These are phyloP conservation scores for Lactarius sanguifluus DNA, from an alignment of 768 basidiomycete genomes.

Conservation along the genomic window DNA sequence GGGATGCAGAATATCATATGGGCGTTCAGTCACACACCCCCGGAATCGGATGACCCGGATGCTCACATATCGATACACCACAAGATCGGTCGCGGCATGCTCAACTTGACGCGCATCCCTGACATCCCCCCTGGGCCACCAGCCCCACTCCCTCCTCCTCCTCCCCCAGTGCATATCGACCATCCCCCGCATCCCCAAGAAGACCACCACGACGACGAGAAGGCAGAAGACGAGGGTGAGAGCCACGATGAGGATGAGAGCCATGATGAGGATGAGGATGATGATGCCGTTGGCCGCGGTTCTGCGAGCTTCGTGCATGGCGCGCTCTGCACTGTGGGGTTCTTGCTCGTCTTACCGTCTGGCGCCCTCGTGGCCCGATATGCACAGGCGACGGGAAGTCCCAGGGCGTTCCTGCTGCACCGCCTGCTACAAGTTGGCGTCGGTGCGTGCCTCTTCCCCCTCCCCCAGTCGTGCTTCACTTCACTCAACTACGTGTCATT, in stretches of 20 bases:
- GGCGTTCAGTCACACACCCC: conserved; percentile 53
- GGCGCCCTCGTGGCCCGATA: conserved; percentile 59
- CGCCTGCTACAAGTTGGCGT: conserved; percentile 37
- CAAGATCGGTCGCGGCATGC: conserved; percentile 41
- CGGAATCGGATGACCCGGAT: conserved; percentile 41
- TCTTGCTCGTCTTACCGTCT: conserved; percentile 56
- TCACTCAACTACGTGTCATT: background rate
- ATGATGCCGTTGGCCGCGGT: background rate
- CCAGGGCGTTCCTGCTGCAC: conserved; percentile 43
- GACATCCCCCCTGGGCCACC: conserved; percentile 26
- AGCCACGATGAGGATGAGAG: too few relatives aligned
- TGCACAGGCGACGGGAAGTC: conserved; percentile 44
- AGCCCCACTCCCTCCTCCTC: background rate
- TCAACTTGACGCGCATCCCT: conserved; percentile 48
- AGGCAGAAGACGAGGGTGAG: too few relatives aligned
- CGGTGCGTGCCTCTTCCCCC: background rate
- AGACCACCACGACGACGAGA: too few relatives aligned
- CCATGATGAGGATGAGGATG: too few relatives aligned
- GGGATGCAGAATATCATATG: conserved; percentile 52
- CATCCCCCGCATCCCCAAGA: background rate
- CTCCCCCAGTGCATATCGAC: too few relatives aligned
- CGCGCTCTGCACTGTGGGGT: conserved; percentile 50
- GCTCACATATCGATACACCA: conserved; percentile 51
- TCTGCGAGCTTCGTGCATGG: conserved; percentile 51
- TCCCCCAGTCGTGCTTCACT: background rate